phyloP scores from a whole-genome alignment of 768 basidiomycete genomes.

The Candolleomyces aberdarensis region DNA sequence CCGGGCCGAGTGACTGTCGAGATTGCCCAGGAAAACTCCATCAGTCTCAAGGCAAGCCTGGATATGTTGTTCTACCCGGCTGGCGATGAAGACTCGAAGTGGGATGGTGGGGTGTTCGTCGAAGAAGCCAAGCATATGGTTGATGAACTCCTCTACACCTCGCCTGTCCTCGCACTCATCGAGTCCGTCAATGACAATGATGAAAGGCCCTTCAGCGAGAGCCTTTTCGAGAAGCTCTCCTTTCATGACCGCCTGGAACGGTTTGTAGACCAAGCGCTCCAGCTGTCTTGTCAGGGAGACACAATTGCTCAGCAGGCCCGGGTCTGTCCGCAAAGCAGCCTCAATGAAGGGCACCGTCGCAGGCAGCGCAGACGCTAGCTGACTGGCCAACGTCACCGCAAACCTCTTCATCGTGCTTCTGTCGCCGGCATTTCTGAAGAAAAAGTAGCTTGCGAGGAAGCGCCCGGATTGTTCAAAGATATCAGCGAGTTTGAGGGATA shows the following conservation, averaged over 20 bases:
- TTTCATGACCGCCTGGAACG: background rate
- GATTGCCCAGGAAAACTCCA: background rate
- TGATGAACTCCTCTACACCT: conserved; percentile 7
- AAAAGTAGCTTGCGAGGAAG: conserved; percentile 15
- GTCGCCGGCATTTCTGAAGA: background rate
- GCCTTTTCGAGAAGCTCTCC: too few species aligned
- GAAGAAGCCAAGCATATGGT: background rate
- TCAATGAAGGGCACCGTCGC: background rate
- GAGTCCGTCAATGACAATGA: conserved; percentile 13
- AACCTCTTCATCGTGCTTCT: conserved; percentile 3
- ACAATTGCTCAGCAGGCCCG: background rate
- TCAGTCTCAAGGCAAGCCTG: background rate
- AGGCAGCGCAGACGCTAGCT: conserved; percentile 7
- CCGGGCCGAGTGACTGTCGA: background rate
- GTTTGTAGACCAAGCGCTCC: conserved; percentile 9
- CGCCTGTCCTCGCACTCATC: conserved; percentile 14
- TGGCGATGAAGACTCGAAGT: background rate
- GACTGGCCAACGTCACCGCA: conserved; percentile 13
- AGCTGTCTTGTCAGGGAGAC: conserved; percentile 5
- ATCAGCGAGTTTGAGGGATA: too few species aligned
- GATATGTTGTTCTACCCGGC: background rate
- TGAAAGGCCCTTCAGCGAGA: background rate
- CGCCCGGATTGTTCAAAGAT: too few species aligned
- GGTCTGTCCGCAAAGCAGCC: background rate
- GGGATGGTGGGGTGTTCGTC: background rate